These are phyloP conservation scores for Periconia digitata DNA, from an alignment of 2,329 filamentous ascomycete genomes.

Conservation along the genomic window DNA sequence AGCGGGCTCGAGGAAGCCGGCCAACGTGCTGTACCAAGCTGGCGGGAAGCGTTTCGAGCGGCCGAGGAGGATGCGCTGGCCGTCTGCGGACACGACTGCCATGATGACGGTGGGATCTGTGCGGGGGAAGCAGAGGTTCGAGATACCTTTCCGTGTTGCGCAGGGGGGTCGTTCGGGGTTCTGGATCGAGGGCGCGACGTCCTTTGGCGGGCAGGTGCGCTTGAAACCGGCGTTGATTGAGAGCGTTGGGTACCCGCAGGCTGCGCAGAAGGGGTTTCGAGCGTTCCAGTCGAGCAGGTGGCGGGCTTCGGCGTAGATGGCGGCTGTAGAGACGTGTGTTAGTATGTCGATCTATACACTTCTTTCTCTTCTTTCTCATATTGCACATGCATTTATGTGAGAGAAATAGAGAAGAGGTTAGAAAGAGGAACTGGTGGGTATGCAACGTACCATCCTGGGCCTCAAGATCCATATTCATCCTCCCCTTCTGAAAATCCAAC, in stretches of 20 bases:
- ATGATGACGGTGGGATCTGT: constrained; percentile 96
- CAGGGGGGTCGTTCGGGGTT: constrained; percentile 66
- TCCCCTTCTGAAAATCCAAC: constrained; percentile 66
- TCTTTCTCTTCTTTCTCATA: too few species aligned
- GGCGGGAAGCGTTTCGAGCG: constrained; percentile 81
- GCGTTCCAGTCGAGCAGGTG: constrained; percentile 92
- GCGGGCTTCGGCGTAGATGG: constrained; percentile 86
- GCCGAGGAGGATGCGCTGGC: constrained; percentile 77
- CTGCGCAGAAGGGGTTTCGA: constrained; percentile 87
- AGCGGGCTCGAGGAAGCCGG: constrained; percentile 55
- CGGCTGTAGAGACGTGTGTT: constrained; percentile 57
- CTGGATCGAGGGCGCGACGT: constrained; percentile 54
- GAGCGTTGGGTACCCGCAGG: constrained; percentile 81
- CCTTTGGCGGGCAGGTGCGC: constrained; percentile 73
- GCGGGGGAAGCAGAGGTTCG: constrained; percentile 87
- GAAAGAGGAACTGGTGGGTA: too few species aligned
- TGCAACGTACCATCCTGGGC: constrained; percentile 60
- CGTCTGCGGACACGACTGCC: constrained; percentile 81
- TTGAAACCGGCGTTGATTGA: constrained; percentile 80
- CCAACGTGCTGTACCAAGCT: constrained; percentile 85
- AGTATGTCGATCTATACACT: background rate
- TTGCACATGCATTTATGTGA: background rate
- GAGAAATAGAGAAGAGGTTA: too few species aligned
- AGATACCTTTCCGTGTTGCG: constrained; percentile 78
- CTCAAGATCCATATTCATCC: constrained; percentile 62